Evolutionary conservation across 768 basidiomycete species (phyloP).

Genomic region (Sarcomyxa edulis): DNA sequence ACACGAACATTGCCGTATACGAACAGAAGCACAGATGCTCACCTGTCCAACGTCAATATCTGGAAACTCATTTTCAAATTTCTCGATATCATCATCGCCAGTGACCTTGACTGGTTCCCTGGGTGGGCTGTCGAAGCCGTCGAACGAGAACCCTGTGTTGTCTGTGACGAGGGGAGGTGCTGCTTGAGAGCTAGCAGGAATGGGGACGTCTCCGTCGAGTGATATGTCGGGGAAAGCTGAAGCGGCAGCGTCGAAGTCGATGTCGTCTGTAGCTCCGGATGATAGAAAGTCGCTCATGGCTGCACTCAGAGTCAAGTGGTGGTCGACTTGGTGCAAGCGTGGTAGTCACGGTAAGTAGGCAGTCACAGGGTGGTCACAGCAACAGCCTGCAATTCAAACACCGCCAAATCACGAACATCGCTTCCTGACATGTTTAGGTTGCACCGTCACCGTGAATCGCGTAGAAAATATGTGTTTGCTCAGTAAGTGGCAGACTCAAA

Average conservation of each 20-base stretch:
- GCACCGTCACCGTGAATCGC: no score
- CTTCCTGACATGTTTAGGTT: no score
- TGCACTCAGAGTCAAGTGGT: no score
- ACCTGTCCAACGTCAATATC: constrained; percentile 57
- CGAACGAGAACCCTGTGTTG: constrained; percentile 55
- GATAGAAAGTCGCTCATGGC: constrained; percentile 40
- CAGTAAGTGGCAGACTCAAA: no score
- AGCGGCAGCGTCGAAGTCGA: constrained; percentile 80
- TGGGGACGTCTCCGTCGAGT: constrained; percentile 62
- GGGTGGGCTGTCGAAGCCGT: constrained; percentile 53
- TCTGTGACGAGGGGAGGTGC: constrained; percentile 22
- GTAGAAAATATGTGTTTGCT: no score
- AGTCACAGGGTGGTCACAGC: no score
- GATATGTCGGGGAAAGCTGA: constrained; percentile 84
- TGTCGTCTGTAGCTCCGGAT: constrained; percentile 36
- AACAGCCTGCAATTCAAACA: no score
- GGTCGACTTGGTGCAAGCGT: no score
- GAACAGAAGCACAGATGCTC: constrained; percentile 11
- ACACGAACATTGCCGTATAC: background rate
- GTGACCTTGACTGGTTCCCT: constrained; percentile 70
- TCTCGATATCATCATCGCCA: constrained; percentile 79
- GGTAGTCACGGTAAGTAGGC: no score
- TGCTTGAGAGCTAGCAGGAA: constrained; percentile 25
- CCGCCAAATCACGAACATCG: no score
- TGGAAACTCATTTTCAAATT: constrained; percentile 84